These are phyloP conservation scores for Rhodotorula sp. DNA, from an alignment of 1,284 basidiomycete species.

Conservation along the genomic window DNA sequence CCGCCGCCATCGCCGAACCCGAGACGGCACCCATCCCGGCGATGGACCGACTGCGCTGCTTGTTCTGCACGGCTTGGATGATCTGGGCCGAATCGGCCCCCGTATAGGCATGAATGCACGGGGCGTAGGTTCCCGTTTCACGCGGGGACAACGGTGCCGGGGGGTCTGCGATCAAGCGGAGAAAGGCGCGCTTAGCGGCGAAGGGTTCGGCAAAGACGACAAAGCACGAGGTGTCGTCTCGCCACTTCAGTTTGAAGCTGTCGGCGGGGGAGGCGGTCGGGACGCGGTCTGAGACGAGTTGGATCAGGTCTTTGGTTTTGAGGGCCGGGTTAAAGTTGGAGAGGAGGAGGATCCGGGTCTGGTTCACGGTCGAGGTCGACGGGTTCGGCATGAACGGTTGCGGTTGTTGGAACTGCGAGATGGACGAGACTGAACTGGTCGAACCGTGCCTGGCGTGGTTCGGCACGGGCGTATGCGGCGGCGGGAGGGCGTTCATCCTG, in stretches of 20 bases:
- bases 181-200: constrained; percentile 88
- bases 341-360: constrained; percentile 85
- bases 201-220: constrained; percentile 74
- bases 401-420: not conserved
- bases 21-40: constrained; percentile 9
- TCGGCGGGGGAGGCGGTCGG: constrained; percentile 67
- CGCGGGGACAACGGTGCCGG: constrained; percentile 62
- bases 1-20: not conserved
- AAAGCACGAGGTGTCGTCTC: constrained; percentile 90
- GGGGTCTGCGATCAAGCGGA: constrained; percentile 76
- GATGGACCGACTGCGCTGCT: constrained; percentile 44
- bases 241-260: constrained; percentile 99
- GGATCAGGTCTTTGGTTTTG: constrained; percentile 94
- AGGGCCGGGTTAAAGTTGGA: constrained; percentile 89
- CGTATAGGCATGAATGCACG: constrained; percentile 80
- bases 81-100: constrained; percentile 86
- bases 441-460: not conserved
- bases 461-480: constrained; percentile 1
- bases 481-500: not conserved
- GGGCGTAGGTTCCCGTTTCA: constrained; percentile 50
- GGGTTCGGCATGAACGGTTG: not conserved
- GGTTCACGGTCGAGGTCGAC: constrained; percentile 22
- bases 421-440: not conserved
- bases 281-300: constrained; percentile 78
- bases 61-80: constrained; percentile 77